Evolutionary conservation across 768 basidiomycete species (phyloP), one percentile per base, ranked within the genome.

Genomic region (Leccinum incarnatum): DNA sequence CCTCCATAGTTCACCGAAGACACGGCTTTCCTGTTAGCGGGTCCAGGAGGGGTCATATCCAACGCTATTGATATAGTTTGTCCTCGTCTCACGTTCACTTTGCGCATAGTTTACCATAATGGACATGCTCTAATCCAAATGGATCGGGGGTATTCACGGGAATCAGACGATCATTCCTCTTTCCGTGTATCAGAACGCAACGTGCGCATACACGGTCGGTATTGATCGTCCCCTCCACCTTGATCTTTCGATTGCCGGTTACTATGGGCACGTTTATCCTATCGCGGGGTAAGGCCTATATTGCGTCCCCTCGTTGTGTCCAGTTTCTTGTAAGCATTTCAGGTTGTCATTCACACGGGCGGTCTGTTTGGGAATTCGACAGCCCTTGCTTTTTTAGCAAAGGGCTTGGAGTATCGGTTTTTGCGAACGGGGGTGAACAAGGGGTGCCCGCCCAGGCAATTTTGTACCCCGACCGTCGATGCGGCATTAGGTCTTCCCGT

Each of bases 21-120:
- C 0, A 56, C 21, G 5, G 63, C 55, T 4, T 62, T 68, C 0
- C 29, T 71, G 17, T 58, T 65, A 10, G 75, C 77, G 3, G 79
- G 80, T 5, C 58, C 79, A 1, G 78, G 77, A 2, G 81, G 79
- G 1, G 40, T 81, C n/a, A 77, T 80, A 27, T 78, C 79, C 30
- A 78, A 61, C 21, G 73, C 68, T 0, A 56, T 72, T 15, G 80
- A 82, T 45, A 71, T 82, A 75, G 81, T 77, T 29, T 10, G 76
- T 62, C 14, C 29, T 8, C 29, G 29, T 29, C 29, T 5, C 8
- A 2, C 59, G 15, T 23, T 30, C 8, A 10, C 17, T 29, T 42
- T 42, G 9, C 61, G 80, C 79, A 62, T 36, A 15, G 34, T 36
- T 36, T 36, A 36, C 34, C 14, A 15, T 36, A 36, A 36, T 36